Conservation (phyloP, 495 filamentous ascomycete species). For the Lophiotrema nucula region DNA sequence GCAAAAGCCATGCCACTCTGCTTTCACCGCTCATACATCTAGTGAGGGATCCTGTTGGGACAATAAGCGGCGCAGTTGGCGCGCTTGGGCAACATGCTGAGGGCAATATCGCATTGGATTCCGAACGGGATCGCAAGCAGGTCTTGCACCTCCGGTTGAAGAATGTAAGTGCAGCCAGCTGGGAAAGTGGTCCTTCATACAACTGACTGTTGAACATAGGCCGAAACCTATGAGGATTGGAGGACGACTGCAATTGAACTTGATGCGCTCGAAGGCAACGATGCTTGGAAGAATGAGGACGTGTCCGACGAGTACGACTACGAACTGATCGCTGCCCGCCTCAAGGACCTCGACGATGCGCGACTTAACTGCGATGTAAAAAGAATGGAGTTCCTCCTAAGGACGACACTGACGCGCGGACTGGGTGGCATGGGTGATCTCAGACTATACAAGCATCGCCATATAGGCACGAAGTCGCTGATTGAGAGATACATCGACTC, state of each 20-base stretch:
- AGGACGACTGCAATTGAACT: slow-evolving; percentile 66
- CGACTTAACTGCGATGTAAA: slow-evolving; percentile 70
- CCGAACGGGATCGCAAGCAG: slow-evolving; percentile 26
- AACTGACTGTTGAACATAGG: slow-evolving; percentile 25
- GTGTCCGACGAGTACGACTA: slow-evolving; percentile 68
- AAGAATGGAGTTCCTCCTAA: slow-evolving; percentile 75
- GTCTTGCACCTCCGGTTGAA: slow-evolving; percentile 35
- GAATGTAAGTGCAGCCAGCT: slow-evolving; percentile 23
- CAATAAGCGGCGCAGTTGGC: slow-evolving; percentile 17
- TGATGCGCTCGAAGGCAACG: slow-evolving; percentile 76
- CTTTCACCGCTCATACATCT: slow-evolving; percentile 32
- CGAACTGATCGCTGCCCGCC: slow-evolving; percentile 61
- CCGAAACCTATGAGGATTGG: slow-evolving; percentile 42
- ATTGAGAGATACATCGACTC: slow-evolving; percentile 86
- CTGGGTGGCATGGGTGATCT: slow-evolving; percentile 84
- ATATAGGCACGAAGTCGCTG: slow-evolving; percentile 80
- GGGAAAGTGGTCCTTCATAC: background rate
- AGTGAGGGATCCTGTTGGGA: slow-evolving; percentile 29
- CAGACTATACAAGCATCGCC: slow-evolving; percentile 77
- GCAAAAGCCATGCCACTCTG: slow-evolving; percentile 27
- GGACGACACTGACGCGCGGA: slow-evolving; percentile 76
- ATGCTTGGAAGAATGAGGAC: slow-evolving; percentile 74
- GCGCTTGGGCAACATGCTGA: background rate
- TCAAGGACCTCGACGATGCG: slow-evolving; percentile 73
- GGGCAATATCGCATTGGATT: background rate